These are phyloP conservation scores for Microsporum ferrugineum DNA, from an alignment of 2,329 filamentous ascomycete species.

Conservation along the genomic window DNA sequence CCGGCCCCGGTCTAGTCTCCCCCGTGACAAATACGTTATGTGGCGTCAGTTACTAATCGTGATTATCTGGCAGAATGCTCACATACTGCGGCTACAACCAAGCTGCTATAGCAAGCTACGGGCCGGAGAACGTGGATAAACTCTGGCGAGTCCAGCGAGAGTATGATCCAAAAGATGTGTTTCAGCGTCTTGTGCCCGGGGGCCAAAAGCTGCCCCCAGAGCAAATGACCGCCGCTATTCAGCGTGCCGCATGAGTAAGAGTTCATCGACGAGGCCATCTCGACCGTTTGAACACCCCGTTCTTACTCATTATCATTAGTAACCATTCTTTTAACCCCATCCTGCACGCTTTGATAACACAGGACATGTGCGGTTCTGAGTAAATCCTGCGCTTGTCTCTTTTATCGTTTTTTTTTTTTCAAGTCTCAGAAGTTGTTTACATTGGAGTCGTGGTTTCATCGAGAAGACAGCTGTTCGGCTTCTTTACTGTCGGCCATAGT, in stretches of 20 bases:
- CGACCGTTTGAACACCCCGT: background rate
- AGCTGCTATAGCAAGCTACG: slow-evolving; percentile 9
- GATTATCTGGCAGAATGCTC: slow-evolving; percentile 1
- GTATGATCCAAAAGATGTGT: slow-evolving; percentile 8
- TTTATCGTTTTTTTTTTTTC: background rate
- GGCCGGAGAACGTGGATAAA: slow-evolving; percentile 6
- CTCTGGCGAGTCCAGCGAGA: slow-evolving; percentile 2
- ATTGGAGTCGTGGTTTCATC: background rate
- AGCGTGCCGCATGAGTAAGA: background rate
- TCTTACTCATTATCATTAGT: background rate
- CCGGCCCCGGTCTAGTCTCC: background rate
- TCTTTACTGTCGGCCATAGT: background rate
- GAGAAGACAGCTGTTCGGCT: background rate
- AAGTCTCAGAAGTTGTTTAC: background rate
- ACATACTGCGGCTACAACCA: slow-evolving; percentile 8
- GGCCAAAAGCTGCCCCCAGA: slow-evolving; percentile 8
- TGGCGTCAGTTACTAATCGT: background rate
- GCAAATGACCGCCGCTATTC: background rate
- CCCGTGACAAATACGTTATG: background rate
- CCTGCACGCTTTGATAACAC: background rate
- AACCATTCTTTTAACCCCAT: background rate
- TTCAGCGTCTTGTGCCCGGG: slow-evolving; percentile 8
- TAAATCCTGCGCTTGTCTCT: background rate
- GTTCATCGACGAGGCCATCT: background rate
- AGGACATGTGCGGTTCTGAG: background rate